Evolutionary conservation across 1,139 yeast species (phyloP).

Genomic region (Saccharomyces hybrid): DNA sequence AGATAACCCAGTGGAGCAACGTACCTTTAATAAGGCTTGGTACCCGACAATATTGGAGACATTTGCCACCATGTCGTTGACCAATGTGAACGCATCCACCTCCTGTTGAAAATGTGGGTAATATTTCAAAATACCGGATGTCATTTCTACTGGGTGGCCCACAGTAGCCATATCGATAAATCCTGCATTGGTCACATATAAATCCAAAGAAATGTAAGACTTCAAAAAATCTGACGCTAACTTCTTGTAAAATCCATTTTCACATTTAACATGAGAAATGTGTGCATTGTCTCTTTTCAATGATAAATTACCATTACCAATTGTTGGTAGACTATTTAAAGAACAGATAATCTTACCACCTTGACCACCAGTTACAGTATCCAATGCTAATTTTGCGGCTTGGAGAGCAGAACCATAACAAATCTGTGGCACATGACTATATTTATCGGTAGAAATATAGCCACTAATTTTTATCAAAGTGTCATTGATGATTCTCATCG

Average conservation of each 20-base stretch:
- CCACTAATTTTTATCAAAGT: conserved; percentile 58
- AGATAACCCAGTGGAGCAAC: conserved; percentile 86
- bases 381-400: conserved; percentile 60
- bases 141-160: conserved; percentile 55
- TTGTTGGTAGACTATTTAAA: conserved; percentile 63
- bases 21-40: conserved; percentile 74
- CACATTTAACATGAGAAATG: conserved; percentile 55
- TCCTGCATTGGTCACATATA: conserved; percentile 60
- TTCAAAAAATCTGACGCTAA: conserved; percentile 52
- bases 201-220: conserved; percentile 66
- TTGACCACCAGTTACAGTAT: conserved; percentile 42
- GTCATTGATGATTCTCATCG: conserved; percentile 55
- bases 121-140: conserved; percentile 65
- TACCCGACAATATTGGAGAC: conserved; percentile 51
- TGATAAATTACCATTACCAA: conserved; percentile 76
- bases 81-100: conserved; percentile 62
- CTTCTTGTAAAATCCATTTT: conserved; percentile 53
- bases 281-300: conserved; percentile 47
- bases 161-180: conserved; percentile 70
- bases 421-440: conserved; percentile 52
- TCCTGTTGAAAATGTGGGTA: conserved; percentile 64
- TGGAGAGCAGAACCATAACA: conserved; percentile 76
- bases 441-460: conserved; percentile 37
- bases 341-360: conserved; percentile 80
- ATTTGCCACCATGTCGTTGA: conserved; percentile 49